Evolutionary conservation across 208 protist genomes (phyloP).

Genomic region (Naegleria fowleri): DNA sequence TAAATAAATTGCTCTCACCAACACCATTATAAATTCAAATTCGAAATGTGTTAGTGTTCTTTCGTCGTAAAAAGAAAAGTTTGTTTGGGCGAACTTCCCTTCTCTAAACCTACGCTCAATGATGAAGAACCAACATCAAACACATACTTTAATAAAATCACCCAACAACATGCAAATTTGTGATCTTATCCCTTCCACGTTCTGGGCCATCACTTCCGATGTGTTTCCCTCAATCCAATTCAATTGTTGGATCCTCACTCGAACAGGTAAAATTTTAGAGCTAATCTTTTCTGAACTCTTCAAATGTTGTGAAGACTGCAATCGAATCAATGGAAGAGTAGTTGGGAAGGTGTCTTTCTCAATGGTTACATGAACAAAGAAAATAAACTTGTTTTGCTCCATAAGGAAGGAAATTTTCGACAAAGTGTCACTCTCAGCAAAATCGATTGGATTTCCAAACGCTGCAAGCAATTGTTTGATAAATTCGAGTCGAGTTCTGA

Average conservation of each 20-base stretch:
- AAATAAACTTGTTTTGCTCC: not conserved
- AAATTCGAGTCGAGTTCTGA: not conserved
- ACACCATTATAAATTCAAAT: constrained; percentile 27
- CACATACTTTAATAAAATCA: not conserved
- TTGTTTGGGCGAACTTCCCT: no score
- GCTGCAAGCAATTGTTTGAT: not conserved
- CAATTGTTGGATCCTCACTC: not conserved
- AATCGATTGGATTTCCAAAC: not conserved
- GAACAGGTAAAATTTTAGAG: not conserved
- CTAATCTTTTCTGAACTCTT: not conserved
- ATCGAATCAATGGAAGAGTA: not conserved
- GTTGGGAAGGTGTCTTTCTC: not conserved
- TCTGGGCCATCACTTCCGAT: not conserved
- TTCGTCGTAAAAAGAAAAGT: not conserved
- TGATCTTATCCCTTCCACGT: not conserved
- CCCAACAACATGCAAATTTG: not conserved
- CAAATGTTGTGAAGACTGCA: not conserved
- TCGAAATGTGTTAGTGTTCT: not conserved
- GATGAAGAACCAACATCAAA: no score
- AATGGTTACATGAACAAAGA: not conserved
- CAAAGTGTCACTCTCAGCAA: not conserved
- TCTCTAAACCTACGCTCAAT: no score
- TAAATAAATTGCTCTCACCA: constrained; percentile 72
- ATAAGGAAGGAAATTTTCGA: not conserved
- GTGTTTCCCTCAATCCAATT: not conserved